These are phyloP conservation scores for Bacidia rubella DNA, from an alignment of 495 filamentous ascomycete genomes.

Conservation along the genomic window DNA sequence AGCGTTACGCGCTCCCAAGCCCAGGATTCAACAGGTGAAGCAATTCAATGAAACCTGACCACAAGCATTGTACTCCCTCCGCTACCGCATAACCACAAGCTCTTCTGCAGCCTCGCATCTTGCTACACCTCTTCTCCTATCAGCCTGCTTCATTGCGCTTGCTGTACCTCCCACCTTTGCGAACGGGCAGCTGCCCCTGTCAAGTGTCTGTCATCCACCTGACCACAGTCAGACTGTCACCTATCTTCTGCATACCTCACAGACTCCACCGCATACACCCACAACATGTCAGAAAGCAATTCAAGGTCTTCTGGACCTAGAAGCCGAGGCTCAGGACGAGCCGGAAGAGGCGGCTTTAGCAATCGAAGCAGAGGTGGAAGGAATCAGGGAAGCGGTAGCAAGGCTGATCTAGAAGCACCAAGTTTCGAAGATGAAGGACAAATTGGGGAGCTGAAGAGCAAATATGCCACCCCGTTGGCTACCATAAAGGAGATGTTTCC, in stretches of 20 bases:
- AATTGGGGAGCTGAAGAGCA: constrained; percentile 78
- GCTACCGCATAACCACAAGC: not conserved
- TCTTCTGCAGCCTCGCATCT: not conserved
- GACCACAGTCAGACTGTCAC: not conserved
- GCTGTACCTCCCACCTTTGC: not conserved
- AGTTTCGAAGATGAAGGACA: constrained; percentile 77
- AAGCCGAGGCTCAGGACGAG: constrained; percentile 68
- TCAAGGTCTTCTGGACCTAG: constrained; percentile 61
- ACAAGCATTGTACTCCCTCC: not conserved
- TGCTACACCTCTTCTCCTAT: not conserved
- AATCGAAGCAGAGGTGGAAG: constrained; percentile 53
- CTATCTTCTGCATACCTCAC: constrained; percentile 2
- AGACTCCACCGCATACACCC: constrained; percentile 7
- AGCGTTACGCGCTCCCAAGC: not conserved
- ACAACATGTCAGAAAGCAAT: constrained; percentile 82
- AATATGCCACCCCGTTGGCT: constrained; percentile 58
- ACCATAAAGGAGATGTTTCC: constrained; percentile 83
- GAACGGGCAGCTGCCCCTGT: not conserved
- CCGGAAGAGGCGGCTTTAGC: constrained; percentile 69
- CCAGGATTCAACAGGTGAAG: not conserved
- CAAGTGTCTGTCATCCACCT: not conserved
- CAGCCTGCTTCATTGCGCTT: constrained; percentile 19
- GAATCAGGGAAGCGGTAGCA: constrained; percentile 61
- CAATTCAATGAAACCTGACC: not conserved
- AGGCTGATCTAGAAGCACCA: constrained; percentile 28